Base-by-base conservation (phyloP, 768 basidiomycete genomes). In the Pilatotrama ljubarskyi region DNA sequence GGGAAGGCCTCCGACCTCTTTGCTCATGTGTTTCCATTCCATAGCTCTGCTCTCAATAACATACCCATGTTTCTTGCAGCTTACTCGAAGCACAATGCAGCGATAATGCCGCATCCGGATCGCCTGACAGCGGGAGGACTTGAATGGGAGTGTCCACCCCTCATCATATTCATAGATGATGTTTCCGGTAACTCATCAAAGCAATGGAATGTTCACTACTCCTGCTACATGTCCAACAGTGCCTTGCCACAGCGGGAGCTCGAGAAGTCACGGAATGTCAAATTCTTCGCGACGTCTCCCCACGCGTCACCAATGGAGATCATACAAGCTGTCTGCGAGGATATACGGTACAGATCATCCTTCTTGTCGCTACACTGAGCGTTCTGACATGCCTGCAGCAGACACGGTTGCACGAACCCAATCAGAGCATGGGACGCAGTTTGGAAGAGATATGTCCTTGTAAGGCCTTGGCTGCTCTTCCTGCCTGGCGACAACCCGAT, bases 121-220 rank as follows among this genome's bases (percentile, higher is more conserved):
- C 38, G 62, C 0, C 50, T 14, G 2, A 59, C 63, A 4, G 69
- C 68, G 0, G 51, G 56, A 1, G 70, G 73, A 1, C 48, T 47
- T 0, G 68, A 69, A 63, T 63, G 67, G 1, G 59, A 67, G 2
- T 60, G 58, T 0, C 60, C 68, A 0, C 72, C 72, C 0, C 55
- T 74, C 7, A 68, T 75, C 1, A 17, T 75, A 0, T 75, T 75
- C 52, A 69, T 75, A 43, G 75, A 77, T 25, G 72, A 78, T 41
- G 66, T 77, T 0, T 77, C 70, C 0, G 76, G 69, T 0, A 77
- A 77, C 35, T 51, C 64, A 1, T 74, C 65, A 4, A 77, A 75
- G 38, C 75, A 76, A 29, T 78, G 74, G 72, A 75, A 78, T 38
- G 72, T 73, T 26, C 74, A 77, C 32, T 68, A 73, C 10, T 59